Conservation (phyloP, 352 stramenopile species). For the Phytophthora kernoviae region DNA sequence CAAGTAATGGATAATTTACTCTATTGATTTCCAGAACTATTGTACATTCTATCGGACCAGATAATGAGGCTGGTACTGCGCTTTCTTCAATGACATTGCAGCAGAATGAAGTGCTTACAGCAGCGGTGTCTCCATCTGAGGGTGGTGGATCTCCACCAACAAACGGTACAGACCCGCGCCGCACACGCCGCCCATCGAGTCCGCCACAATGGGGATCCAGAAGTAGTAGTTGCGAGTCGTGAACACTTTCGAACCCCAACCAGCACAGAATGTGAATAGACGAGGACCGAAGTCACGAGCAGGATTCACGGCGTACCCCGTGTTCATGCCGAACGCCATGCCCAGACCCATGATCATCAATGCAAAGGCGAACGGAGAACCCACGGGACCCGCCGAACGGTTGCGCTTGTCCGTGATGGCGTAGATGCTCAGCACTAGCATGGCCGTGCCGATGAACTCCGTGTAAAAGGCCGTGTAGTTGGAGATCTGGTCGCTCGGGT, state of each 20-base stretch:
- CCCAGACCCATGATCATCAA: constrained; percentile 56
- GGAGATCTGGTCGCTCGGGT: constrained; percentile 42
- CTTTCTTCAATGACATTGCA: too few relatives aligned
- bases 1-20: not conserved
- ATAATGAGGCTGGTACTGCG: not conserved
- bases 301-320: constrained; percentile 55
- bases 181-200: constrained; percentile 29
- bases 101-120: too few relatives aligned
- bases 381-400: constrained; percentile 33
- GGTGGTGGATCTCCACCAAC: constrained; percentile 52
- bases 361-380: constrained; percentile 37
- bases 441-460: constrained; percentile 52
- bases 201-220: constrained; percentile 47
- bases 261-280: constrained; percentile 33
- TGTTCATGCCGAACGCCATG: constrained; percentile 59
- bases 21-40: not conserved
- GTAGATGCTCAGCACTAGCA: constrained; percentile 53
- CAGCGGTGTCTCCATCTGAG: not conserved
- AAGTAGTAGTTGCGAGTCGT: constrained; percentile 48
- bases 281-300: constrained; percentile 57
- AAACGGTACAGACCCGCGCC: constrained; percentile 40
- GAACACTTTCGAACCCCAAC: constrained; percentile 53
- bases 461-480: constrained; percentile 56
- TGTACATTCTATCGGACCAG: not conserved
- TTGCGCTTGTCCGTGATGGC: constrained; percentile 55